These are phyloP conservation scores for Geotrichum citri-aurantii DNA, from an alignment of 1,139 yeast genomes.

Conservation along the genomic window DNA sequence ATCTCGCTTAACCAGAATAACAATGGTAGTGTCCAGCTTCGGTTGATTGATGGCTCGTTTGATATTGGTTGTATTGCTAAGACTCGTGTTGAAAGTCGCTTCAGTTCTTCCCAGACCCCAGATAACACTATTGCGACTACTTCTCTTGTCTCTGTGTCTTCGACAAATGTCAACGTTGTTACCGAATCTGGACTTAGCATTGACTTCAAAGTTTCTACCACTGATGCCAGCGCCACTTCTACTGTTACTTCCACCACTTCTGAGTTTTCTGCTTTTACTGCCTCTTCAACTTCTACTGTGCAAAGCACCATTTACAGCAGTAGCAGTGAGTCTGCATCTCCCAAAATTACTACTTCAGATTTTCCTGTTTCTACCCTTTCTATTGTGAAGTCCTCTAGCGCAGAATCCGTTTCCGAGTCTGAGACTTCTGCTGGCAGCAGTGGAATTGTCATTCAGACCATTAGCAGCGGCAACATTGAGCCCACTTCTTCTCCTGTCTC, in stretches of 20 bases:
- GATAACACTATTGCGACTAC: conserved; percentile 1
- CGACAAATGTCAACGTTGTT: not conserved
- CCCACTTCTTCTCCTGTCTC: not conserved
- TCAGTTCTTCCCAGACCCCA: not conserved
- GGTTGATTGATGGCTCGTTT: conserved; percentile 17
- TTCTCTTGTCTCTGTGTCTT: not conserved
- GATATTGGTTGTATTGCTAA: conserved; percentile 18
- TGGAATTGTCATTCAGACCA: not conserved
- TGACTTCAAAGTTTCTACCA: not conserved
- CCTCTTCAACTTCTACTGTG: not conserved
- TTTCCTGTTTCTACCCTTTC: not conserved
- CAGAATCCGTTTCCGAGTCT: not conserved
- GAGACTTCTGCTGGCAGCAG: not conserved
- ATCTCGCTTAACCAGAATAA: conserved; percentile 14
- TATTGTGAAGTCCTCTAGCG: not conserved
- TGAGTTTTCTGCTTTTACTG: not conserved
- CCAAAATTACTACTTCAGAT: too few species aligned
- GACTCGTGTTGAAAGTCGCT: conserved; percentile 7
- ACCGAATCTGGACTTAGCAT: not conserved
- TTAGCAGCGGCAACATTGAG: not conserved
- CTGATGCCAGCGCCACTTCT: not conserved
- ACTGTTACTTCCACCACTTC: not conserved
- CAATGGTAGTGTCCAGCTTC: conserved; percentile 3
- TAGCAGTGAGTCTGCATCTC: too few species aligned
- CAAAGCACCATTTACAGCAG: too few species aligned